phyloP scores from a whole-genome alignment of 371 early-diverging fungal species.

The Fennellomyces sp. region DNA sequence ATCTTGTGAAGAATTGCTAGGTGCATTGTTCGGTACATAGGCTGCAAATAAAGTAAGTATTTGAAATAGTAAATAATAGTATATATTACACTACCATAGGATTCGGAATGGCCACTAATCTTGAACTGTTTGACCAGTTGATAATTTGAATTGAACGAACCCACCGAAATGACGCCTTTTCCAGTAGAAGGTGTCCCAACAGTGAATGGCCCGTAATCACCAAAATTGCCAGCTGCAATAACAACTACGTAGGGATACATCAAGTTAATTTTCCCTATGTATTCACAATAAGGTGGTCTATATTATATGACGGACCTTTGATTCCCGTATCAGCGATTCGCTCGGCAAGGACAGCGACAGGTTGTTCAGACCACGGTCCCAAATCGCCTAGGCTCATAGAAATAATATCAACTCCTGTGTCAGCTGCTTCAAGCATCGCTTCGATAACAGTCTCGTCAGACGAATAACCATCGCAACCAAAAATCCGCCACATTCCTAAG shows the following conservation, averaged over 20 bases:
- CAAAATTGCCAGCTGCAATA: slow-evolving; percentile 71
- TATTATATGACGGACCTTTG: slow-evolving; percentile 25
- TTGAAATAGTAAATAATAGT: neutral
- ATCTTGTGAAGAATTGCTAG: neutral
- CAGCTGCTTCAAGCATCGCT: slow-evolving; percentile 72
- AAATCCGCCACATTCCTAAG: slow-evolving; percentile 45
- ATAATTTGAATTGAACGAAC: slow-evolving; percentile 58
- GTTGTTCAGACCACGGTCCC: slow-evolving; percentile 39
- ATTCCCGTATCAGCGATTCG: slow-evolving; percentile 31
- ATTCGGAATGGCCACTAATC: neutral
- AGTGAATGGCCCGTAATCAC: slow-evolving; percentile 58
- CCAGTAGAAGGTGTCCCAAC: slow-evolving; percentile 58
- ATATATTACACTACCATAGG: neutral
- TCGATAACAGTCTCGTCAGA: slow-evolving; percentile 70
- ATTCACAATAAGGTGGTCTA: neutral
- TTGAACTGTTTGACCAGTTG: slow-evolving; percentile 25
- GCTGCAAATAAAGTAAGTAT: neutral
- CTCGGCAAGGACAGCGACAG: slow-evolving; percentile 29
- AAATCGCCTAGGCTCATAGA: slow-evolving; percentile 25
- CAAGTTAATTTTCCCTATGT: neutral
- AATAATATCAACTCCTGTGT: slow-evolving; percentile 55
- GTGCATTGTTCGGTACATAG: neutral
- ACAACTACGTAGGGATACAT: slow-evolving; percentile 17
- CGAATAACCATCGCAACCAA: slow-evolving; percentile 39
- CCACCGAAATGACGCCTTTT: slow-evolving; percentile 61